Evolutionary conservation across 257 asterid genomes (phyloP).

Genomic region (Nicotiana obtusifolia): DNA sequence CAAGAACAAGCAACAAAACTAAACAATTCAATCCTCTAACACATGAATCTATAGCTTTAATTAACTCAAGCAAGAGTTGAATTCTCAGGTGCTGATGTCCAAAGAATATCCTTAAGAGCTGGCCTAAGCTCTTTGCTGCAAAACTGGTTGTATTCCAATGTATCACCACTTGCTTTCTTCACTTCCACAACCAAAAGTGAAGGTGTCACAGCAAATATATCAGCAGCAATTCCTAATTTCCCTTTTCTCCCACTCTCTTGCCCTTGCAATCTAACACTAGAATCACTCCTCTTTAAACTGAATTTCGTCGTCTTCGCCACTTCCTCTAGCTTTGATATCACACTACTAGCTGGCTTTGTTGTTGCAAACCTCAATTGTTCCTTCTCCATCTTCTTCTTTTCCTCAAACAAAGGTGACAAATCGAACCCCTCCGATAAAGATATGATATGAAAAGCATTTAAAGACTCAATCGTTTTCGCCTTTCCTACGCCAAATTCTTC

Average conservation of each 20-base stretch:
- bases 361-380: constrained; percentile 63
- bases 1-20: not conserved
- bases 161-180: constrained; percentile 65
- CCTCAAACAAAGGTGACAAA: constrained; percentile 54
- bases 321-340: constrained; percentile 65
- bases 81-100: constrained; percentile 45
- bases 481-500: constrained; percentile 23
- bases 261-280: constrained; percentile 56
- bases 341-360: constrained; percentile 49
- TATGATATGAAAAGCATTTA: constrained; percentile 67
- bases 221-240: constrained; percentile 60
- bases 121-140: constrained; percentile 67
- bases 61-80: constrained; percentile 27
- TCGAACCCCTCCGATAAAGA: constrained; percentile 57
- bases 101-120: constrained; percentile 55
- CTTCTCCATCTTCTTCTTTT: constrained; percentile 38
- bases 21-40: not conserved
- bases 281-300: constrained; percentile 56
- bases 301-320: constrained; percentile 54
- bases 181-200: constrained; percentile 68
- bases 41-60: not conserved
- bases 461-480: constrained; percentile 35
- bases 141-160: constrained; percentile 59
- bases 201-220: constrained; percentile 48
- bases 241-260: constrained; percentile 62